Conservation (phyloP, 2,329 filamentous ascomycete genomes). For the Hymenoscyphus scutula region DNA sequence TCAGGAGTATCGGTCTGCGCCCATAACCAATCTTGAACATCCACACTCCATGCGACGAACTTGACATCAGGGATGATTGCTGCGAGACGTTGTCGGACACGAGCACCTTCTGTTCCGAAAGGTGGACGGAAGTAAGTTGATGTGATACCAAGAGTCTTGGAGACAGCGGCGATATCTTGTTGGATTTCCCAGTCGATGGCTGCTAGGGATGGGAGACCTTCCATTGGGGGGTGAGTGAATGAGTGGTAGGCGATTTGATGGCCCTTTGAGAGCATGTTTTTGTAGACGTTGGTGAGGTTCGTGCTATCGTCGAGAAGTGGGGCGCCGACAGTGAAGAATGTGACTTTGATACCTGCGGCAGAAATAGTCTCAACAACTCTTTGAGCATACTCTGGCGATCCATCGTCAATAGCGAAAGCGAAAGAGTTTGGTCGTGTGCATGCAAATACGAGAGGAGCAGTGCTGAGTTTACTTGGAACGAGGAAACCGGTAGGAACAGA, state of each 20-base stretch:
- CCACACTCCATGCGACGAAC: constrained; percentile 67
- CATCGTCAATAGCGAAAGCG: constrained; percentile 71
- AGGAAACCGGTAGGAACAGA: constrained; percentile 49
- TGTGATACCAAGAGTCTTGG: constrained; percentile 38
- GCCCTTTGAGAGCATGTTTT: constrained; percentile 58
- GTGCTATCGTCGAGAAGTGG: constrained; percentile 57
- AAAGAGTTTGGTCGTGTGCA: constrained; percentile 69
- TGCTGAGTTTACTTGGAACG: constrained; percentile 59
- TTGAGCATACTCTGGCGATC: constrained; percentile 56
- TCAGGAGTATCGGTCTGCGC: constrained; percentile 59
- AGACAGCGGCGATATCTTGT: constrained; percentile 52
- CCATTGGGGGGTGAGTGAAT: constrained; percentile 67
- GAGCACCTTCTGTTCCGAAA: constrained; percentile 65
- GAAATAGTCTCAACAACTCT: constrained; percentile 60
- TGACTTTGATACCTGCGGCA: constrained; percentile 61
- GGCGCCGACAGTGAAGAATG: constrained; percentile 68
- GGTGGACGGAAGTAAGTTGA: constrained; percentile 65
- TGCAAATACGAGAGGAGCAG: constrained; percentile 58
- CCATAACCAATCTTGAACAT: constrained; percentile 71
- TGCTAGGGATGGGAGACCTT: constrained; percentile 50
- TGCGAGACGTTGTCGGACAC: constrained; percentile 62
- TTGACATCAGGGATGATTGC: constrained; percentile 50
- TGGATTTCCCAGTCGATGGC: constrained; percentile 62
- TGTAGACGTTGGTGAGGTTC: constrained; percentile 63
- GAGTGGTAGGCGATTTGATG: constrained; percentile 70